phyloP scores from a whole-genome alignment of 768 basidiomycete genomes.

The Roridomyces roridus region DNA sequence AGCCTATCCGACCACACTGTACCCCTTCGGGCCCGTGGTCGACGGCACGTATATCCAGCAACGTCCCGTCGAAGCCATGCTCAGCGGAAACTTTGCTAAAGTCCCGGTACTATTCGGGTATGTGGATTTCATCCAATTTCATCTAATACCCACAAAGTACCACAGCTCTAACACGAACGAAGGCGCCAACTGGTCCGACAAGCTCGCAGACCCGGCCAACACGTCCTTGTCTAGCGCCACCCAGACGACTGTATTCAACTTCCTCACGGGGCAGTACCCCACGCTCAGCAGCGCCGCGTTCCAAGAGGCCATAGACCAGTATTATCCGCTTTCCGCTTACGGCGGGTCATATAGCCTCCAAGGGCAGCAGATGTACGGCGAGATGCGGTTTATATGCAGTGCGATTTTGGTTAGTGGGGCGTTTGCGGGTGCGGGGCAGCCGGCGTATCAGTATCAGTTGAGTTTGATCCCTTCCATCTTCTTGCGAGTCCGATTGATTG shows the following conservation, averaged over 20 bases:
- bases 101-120: constrained; percentile 49
- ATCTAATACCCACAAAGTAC: neutral
- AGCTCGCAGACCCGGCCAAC: constrained; percentile 39
- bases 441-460: constrained; percentile 45
- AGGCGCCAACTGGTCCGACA: constrained; percentile 45
- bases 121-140: neutral
- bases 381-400: constrained; percentile 48
- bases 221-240: constrained; percentile 44
- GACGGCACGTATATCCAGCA: constrained; percentile 41
- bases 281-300: constrained; percentile 37
- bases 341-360: constrained; percentile 41
- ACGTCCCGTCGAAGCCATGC: constrained; percentile 46
- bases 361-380: constrained; percentile 52
- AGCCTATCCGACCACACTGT: constrained; percentile 42
- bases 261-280: constrained; percentile 45
- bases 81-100: constrained; percentile 41
- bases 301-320: constrained; percentile 28
- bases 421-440: constrained; percentile 19
- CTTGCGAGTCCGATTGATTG: too few species aligned
- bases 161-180: constrained; percentile 48
- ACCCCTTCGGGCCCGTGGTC: constrained; percentile 45
- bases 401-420: constrained; percentile 42
- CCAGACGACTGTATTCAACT: constrained; percentile 44
- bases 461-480: too few species aligned
- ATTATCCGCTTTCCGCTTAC: constrained; percentile 42